Base-by-base conservation (phyloP, 768 basidiomycete genomes). In the Mycena galopus region DNA sequence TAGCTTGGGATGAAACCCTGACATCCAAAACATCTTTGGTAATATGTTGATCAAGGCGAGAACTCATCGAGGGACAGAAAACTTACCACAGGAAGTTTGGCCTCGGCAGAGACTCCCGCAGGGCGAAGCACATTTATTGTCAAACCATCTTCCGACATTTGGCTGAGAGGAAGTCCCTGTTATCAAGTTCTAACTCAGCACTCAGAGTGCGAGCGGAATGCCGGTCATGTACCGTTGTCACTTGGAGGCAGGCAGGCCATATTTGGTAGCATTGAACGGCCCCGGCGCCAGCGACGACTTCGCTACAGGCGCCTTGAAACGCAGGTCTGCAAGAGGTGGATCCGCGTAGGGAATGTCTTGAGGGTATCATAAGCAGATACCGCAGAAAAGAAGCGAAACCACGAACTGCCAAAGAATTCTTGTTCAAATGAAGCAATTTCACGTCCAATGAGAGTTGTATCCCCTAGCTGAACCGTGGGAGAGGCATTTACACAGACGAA, bases 61-160 rank as follows among this genome's bases (percentile, higher is more conserved):
- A 27, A 53, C 10, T 27, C 29, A 29, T 23, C 5, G 9, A 16
- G 23, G 23, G 51, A 32, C 32, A 29, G 4, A 21, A 19, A 32
- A 64, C 63, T 10, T 11, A 64, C 63, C 10, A 64, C 63, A 7
- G 63, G 63, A 8, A 64, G 50, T 14, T 53, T 64, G 16, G 32
- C 8, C 1, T 25, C 3, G 2, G 50, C 1, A 21, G 50, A 25
- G 8, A 17, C 53, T 53, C 33, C 35, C 3, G n/a, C 21, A 4
- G 63, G 63, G 7, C 63, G 63, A 29, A 53, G 23, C 1, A 64
- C 33, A 21, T 64, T 64, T 35, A 64, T 53, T 10, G 51, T 64
- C 51, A 69, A 37, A 33, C 68, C 42, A 37, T 69, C 67, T 23
- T 62, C 67, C 0, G 67, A 69, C 25, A 69, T 33, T 60, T 60